These are phyloP conservation scores for Fusarium goolgardi DNA, from an alignment of 2,329 filamentous ascomycete species.

Conservation along the genomic window DNA sequence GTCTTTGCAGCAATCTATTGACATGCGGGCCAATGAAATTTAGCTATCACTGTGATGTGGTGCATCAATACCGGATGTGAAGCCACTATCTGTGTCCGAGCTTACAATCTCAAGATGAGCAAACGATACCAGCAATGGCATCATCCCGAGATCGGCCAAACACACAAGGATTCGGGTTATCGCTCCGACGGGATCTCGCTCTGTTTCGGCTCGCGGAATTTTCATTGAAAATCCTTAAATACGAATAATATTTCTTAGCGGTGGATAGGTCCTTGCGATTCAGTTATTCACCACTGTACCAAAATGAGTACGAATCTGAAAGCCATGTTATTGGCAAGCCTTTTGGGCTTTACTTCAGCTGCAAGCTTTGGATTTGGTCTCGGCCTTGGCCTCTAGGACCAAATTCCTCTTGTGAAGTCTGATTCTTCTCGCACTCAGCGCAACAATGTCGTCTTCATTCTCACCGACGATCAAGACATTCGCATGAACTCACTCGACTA, in stretches of 20 bases:
- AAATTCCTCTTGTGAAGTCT: background rate
- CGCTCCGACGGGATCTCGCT: background rate
- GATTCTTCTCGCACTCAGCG: background rate
- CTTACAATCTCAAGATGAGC: background rate
- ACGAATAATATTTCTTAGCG: too few species aligned
- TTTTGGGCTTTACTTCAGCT: background rate
- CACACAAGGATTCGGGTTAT: background rate
- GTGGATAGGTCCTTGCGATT: background rate
- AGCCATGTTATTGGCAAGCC: background rate
- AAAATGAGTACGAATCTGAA: background rate
- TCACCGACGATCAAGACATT: background rate
- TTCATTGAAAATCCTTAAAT: too few species aligned
- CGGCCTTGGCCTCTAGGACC: background rate
- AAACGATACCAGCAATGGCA: background rate
- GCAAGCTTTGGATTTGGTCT: background rate
- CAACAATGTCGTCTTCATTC: background rate
- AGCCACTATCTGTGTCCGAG: background rate
- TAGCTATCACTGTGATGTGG: too few species aligned
- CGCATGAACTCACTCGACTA: background rate
- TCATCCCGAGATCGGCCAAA: background rate
- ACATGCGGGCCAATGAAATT: accelerated
- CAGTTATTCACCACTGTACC: background rate
- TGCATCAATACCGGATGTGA: background rate
- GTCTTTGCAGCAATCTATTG: background rate
- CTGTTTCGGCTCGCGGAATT: background rate